Conservation (phyloP, 2,329 filamentous ascomycete species). For the Camillea tinctor region DNA sequence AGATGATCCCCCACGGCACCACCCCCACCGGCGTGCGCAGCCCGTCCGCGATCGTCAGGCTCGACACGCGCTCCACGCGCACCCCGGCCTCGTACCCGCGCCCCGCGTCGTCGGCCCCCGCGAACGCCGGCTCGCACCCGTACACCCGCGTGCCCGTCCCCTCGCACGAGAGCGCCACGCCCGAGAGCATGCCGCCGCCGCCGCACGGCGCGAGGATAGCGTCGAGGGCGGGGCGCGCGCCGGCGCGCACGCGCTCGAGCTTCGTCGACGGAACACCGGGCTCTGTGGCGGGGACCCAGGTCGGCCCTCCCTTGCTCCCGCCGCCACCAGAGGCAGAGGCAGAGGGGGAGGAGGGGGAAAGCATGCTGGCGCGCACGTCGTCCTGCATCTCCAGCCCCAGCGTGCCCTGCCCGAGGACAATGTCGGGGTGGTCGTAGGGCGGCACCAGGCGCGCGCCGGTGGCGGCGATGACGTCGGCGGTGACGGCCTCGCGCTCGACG, state of each 20-base stretch:
- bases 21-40: constrained; percentile 78
- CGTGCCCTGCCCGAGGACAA: constrained; percentile 93
- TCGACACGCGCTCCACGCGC: constrained; percentile 67
- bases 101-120: constrained; percentile 81
- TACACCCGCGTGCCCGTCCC: constrained; percentile 75
- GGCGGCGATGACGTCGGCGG: constrained; percentile 63
- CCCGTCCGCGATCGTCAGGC: constrained; percentile 85
- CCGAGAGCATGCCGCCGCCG: constrained; percentile 84
- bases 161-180: constrained; percentile 73
- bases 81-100: constrained; percentile 64
- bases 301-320: no score
- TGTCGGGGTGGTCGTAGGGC: constrained; percentile 89
- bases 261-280: not conserved
- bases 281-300: not conserved
- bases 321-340: not conserved
- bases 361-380: constrained; percentile 62
- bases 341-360: not conserved
- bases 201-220: constrained; percentile 81
- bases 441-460: constrained; percentile 81
- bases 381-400: constrained; percentile 76
- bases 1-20: constrained; percentile 75
- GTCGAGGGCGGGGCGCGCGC: constrained; percentile 46
- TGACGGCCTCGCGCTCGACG: constrained; percentile 76
- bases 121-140: constrained; percentile 78
- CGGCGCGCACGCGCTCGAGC: not conserved